A percentile compares a stretch with the other conserved stretches of the same genome.
phyloP scores from a whole-genome alignment of 2,329 filamentous ascomycete species.

The Fusarium veterinarium region DNA sequence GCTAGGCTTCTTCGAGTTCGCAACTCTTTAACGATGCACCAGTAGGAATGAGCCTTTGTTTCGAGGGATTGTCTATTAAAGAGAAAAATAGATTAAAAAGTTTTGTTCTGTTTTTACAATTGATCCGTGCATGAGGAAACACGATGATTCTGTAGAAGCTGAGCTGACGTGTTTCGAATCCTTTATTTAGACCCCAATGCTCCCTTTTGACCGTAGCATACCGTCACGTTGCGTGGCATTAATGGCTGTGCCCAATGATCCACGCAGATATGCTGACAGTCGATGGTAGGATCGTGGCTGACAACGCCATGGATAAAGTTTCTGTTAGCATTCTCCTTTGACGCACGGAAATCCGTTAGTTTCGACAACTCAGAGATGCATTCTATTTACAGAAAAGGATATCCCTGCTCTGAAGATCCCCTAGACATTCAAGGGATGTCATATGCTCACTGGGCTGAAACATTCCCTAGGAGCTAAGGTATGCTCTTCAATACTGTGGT shows the following conservation, averaged over 20 bases:
- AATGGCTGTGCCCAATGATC: conserved; percentile 30
- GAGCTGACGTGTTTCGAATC: neutral
- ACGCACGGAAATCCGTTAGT: neutral
- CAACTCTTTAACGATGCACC: conserved; percentile 11
- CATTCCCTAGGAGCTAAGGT: neutral
- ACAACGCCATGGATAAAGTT: conserved; percentile 16
- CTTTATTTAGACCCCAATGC: conserved; percentile 9
- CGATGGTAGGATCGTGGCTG: conserved; percentile 21
- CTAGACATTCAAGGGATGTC: neutral
- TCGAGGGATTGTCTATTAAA: conserved; percentile 2
- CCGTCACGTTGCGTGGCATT: neutral
- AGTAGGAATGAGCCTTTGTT: conserved; percentile 23
- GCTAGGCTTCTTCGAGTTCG: conserved; percentile 19
- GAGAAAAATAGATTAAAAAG: conserved; percentile 2
- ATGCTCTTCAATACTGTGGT: conserved; percentile 15
- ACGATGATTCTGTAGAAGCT: neutral
- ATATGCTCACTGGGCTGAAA: conserved; percentile 12
- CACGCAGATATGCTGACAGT: conserved; percentile 32
- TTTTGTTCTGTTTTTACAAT: neutral
- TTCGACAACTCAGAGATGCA: conserved; percentile 8
- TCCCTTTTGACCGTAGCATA: conserved; percentile 6
- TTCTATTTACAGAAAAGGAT: neutral
- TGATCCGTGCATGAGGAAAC: neutral
- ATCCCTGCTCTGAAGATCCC: neutral
- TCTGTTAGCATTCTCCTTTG: conserved; percentile 12